Base-by-base conservation (phyloP, 352 stramenopile genomes). In the Lagenidium sp. region DNA sequence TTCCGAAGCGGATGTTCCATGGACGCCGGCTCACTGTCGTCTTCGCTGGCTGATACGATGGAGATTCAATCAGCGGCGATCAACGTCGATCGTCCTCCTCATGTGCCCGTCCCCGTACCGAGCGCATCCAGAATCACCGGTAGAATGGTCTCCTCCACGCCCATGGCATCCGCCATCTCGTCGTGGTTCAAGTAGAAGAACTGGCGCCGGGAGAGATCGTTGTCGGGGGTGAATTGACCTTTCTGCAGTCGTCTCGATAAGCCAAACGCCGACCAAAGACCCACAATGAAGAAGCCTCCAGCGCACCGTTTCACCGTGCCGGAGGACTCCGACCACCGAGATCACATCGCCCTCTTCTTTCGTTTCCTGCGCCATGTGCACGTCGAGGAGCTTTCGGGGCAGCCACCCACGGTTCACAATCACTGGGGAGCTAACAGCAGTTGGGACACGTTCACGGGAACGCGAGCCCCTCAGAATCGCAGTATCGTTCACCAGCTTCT, bases 391-490 rank as follows among this genome's bases (percentile, higher is more conserved):
- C 36, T 86, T 85, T 36, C 73, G 70, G 7, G 81, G 81, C 41
- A 94, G 58, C 68, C 73, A 94, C 4, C 81, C 81, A 44, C 81
- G 75, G 50, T 94, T 94, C 20, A 94, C 69, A 34, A 94, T 90
- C 16, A 91, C 69, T 4, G 81, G 73, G 0, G 81, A 90, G 28
- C 80, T 91, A 19, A n/a, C n/a, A n/a, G n/a, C n/a, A n/a, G n/a
- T n/a, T n/a, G n/a, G n/a, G n/a, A n/a, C n/a, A n/a, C n/a, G n/a
- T n/a, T n/a, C n/a, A n/a, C n/a, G n/a, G n/a, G n/a, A n/a, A n/a
- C n/a, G n/a, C n/a, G n/a, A 15, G 28, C 8, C 15, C 8, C 28
- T 8, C 28, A 32, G 28, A 32, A 32, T 32, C 28, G 15, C 28
- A 15, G 18, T n/a, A 5, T 6, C 39, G 31, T 46, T n/a, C n/a